These are phyloP conservation scores for Barnettozyma populi DNA, from an alignment of 805 yeast species.

Conservation along the genomic window DNA sequence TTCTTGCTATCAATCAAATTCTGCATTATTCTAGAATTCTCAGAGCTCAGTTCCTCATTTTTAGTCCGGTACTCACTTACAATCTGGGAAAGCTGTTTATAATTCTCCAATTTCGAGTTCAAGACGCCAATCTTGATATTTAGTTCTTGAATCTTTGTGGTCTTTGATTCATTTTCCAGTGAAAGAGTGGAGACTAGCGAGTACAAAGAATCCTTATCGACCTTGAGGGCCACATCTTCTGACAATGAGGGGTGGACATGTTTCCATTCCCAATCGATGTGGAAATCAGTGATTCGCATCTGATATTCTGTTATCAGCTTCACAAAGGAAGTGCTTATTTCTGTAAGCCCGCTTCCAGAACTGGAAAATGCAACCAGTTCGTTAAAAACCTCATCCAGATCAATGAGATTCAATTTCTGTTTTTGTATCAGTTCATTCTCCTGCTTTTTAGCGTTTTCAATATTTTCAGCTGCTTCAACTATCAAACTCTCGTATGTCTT, in stretches of 20 bases:
- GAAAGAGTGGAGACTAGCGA: not conserved
- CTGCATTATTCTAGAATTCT: slow-evolving; percentile 11
- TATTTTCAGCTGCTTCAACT: not conserved
- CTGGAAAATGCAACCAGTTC: not conserved
- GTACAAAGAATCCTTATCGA: not conserved
- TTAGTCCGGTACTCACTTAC: slow-evolving; percentile 23
- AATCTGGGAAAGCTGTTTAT: slow-evolving; percentile 26
- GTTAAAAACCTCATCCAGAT: not conserved
- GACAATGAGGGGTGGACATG: not conserved
- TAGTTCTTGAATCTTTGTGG: slow-evolving; percentile 34
- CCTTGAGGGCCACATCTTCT: not conserved
- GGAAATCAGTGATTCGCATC: not conserved
- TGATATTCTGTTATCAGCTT: not conserved
- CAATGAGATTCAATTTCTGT: not conserved
- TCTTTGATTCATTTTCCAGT: slow-evolving; percentile 6
- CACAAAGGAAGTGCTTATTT: not conserved
- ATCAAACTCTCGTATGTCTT: not conserved
- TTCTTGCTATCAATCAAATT: slow-evolving; percentile 15
- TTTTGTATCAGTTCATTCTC: not conserved
- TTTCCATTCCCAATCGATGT: not conserved
- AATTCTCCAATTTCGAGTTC: slow-evolving; percentile 36
- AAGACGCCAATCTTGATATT: slow-evolving; percentile 40
- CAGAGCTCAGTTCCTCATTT: slow-evolving; percentile 13
- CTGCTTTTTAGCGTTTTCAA: not conserved
- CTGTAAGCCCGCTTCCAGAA: not conserved